Base-by-base conservation (phyloP, 305 asterid species). In the Solanum hybrid region DNA sequence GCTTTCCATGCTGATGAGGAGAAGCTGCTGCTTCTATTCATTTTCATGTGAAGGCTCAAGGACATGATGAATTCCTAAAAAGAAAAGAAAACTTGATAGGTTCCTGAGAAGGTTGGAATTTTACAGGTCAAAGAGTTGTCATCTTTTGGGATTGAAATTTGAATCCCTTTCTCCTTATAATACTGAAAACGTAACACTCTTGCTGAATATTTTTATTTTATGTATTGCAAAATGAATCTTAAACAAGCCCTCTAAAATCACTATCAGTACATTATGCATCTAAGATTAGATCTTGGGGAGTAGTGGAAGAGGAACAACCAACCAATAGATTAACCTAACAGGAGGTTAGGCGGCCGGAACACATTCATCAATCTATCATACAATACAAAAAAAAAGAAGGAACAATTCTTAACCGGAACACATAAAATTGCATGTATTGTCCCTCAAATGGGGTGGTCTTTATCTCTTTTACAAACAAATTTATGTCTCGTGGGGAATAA, bases 1-100 rank as follows among this genome's bases (percentile, higher is more conserved):
- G 92, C 91, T 88, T 88, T 90, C 91, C 88, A 86, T 45, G 76
- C 75, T 40, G 60, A 82, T 27, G 76, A 82, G 87, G 86, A 86
- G 90, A 91, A 89, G 90, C 88, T 27, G 86, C 90, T 45, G 81
- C 85, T 75, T 81, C 71, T 31, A 6, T 85, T 75, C 75, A 76
- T 90, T 82, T 84, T 31, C 75, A 84, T 31, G 40, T 7, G 42
- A 84, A 29, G 87, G 75, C 31, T 84, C 75, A 84, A 31, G 75
- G 32, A 31, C 87, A 10, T 56, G 6, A 17, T 84, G 32, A 84
- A 84, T 0, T 31, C 2, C 27, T 71, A 31, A 31, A 45, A 17
- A 56, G 42, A 31, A 29, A 19, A 29, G 87, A 14, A 40, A 24
- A 14, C 24, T 24, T 78, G 17, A 29, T 14, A 36, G 85, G 60